A percentile compares a stretch with the other conserved stretches of the same genome.
Conservation (phyloP, 2,329 filamentous ascomycete species). For the Tetracladium maxilliforme region DNA sequence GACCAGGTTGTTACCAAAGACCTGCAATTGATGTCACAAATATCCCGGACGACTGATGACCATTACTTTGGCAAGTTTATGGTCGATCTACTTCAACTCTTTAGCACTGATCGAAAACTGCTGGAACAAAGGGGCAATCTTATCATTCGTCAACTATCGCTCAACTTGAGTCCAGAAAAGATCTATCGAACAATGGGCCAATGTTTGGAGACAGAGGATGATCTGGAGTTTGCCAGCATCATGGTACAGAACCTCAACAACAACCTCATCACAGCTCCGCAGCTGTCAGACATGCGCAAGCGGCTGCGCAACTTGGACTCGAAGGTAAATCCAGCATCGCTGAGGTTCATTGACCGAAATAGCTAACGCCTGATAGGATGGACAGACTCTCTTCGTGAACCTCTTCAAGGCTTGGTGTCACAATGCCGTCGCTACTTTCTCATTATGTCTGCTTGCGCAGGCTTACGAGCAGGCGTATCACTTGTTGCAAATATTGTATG, state of each 20-base stretch:
- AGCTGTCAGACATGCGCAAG: conserved; percentile 81
- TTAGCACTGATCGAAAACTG: conserved; percentile 83
- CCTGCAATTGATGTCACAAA: conserved; percentile 84
- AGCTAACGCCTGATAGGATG: conserved; percentile 42
- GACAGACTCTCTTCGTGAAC: conserved; percentile 87
- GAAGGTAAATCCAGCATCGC: conserved; percentile 33
- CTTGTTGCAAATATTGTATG: conserved; percentile 84
- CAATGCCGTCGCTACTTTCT: conserved; percentile 96
- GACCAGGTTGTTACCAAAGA: conserved; percentile 95
- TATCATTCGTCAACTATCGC: conserved; percentile 88
- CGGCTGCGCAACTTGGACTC: conserved; percentile 81
- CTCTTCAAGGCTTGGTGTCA: conserved; percentile 97
- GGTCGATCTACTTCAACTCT: conserved; percentile 89
- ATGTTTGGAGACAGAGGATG: conserved; percentile 93
- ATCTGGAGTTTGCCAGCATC: conserved; percentile 96
- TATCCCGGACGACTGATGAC: conserved; percentile 91
- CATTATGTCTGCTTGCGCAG: conserved; percentile 84
- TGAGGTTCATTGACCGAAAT: not conserved
- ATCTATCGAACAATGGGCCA: conserved; percentile 95
- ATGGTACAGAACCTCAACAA: conserved; percentile 99
- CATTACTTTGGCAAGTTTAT: conserved; percentile 97
- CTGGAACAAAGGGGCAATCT: conserved; percentile 88
- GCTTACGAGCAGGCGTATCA: conserved; percentile 98
- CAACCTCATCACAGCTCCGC: conserved; percentile 93
- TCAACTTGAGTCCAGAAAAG: conserved; percentile 82